Evolutionary conservation across 2,329 filamentous ascomycete species (phyloP).

Genomic region (Dothideomycetidae sp.): DNA sequence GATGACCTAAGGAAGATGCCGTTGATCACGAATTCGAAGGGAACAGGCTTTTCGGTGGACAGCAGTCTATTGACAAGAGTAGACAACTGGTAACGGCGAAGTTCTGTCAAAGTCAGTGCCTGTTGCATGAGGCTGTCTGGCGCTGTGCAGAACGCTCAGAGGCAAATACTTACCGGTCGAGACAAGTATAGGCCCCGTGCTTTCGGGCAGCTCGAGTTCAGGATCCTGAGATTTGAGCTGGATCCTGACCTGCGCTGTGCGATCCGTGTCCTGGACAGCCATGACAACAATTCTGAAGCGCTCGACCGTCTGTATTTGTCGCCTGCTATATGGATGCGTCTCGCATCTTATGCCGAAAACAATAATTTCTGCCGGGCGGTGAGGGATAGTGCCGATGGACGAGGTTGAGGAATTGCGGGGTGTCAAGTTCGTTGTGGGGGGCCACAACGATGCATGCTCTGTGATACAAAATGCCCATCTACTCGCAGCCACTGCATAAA

Average conservation of each 20-base stretch:
- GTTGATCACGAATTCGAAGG: conserved; percentile 91
- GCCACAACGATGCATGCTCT: too few relatives aligned
- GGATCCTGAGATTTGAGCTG: conserved; percentile 39
- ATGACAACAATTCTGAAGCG: not conserved
- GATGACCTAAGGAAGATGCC: conserved; percentile 81
- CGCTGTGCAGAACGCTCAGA: conserved; percentile 5
- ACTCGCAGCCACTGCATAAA: too few relatives aligned
- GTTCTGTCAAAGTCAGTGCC: conserved; percentile 23
- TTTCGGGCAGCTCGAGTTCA: conserved; percentile 40
- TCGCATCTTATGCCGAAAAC: not conserved
- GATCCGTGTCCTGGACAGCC: not conserved
- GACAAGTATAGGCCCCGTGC: conserved; percentile 42
- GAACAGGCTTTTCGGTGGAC: conserved; percentile 47
- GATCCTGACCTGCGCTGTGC: conserved; percentile 36
- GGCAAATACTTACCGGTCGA: conserved; percentile 34
- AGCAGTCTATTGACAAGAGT: conserved; percentile 49
- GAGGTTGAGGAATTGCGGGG: too few relatives aligned
- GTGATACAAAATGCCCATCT: too few relatives aligned
- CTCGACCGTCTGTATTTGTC: not conserved
- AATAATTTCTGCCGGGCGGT: conserved; percentile 8
- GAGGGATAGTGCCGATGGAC: too few relatives aligned
- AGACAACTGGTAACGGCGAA: conserved; percentile 46
- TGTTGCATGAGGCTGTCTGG: conserved; percentile 2
- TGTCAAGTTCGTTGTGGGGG: too few relatives aligned
- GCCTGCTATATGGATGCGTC: not conserved